Conservation (phyloP, 1,139 yeast species). For the Sugiyamaella japonica region DNA sequence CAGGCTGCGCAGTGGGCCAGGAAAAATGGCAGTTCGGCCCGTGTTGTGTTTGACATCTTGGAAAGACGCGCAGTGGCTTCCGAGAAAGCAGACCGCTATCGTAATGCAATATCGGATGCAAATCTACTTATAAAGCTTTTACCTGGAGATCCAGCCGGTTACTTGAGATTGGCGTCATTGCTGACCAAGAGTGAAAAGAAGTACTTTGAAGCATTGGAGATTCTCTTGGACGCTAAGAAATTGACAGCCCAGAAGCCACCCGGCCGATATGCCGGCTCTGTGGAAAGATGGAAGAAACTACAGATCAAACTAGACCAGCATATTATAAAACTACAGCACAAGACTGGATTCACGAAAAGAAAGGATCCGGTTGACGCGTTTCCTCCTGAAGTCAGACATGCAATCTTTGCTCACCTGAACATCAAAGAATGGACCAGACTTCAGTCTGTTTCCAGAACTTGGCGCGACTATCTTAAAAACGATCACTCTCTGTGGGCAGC, state of each 20-base stretch:
- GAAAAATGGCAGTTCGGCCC: constrained; percentile 1
- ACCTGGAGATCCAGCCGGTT: constrained; percentile 12
- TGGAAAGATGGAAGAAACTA: constrained; percentile 4
- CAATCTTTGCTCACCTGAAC: not conserved
- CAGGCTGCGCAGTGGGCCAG: constrained; percentile 6
- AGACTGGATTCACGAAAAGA: not conserved
- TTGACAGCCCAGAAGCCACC: not conserved
- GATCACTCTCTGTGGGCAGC: constrained; percentile 12
- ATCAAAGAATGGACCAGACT: constrained; percentile 8
- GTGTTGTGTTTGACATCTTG: constrained; percentile 1
- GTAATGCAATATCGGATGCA: constrained; percentile 8
- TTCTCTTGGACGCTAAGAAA: constrained; percentile 3
- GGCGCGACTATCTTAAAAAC: constrained; percentile 5
- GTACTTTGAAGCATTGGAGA: constrained; percentile 1
- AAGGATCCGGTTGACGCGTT: constrained; percentile 3
- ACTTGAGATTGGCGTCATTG: constrained; percentile 4
- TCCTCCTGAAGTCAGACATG: constrained; percentile 5
- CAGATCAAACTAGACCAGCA: not conserved
- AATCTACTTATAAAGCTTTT: not conserved
- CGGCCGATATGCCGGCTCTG: not conserved
- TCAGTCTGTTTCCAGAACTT: constrained; percentile 7
- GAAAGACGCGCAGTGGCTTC: constrained; percentile 8
- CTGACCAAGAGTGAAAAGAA: not conserved
- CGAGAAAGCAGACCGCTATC: constrained; percentile 1
- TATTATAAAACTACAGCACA: not conserved